Conservation (phyloP, 1,284 basidiomycete species). For the Trichosporon faecale region DNA sequence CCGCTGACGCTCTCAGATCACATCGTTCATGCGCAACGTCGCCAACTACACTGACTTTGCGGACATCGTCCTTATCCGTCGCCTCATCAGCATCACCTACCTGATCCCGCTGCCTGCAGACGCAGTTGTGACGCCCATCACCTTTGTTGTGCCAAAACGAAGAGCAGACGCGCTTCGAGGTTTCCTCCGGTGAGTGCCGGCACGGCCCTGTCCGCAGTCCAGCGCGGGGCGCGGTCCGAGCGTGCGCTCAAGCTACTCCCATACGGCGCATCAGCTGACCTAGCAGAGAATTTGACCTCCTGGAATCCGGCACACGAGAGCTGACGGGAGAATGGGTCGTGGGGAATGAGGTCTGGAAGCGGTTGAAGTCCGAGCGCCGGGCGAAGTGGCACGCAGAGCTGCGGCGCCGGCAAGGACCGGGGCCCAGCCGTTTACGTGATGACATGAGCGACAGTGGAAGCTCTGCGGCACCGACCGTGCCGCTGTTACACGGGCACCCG, state of each 20-base stretch:
- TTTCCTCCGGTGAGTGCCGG: conserved; percentile 32
- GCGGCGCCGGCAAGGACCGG: conserved; percentile 12
- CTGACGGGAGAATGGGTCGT: conserved; percentile 96
- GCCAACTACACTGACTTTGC: conserved; percentile 78
- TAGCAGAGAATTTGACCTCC: conserved; percentile 62
- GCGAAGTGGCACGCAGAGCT: conserved; percentile 36
- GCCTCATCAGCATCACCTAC: conserved; percentile 74
- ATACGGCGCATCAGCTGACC: conserved; percentile 4
- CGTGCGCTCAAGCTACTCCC: background rate
- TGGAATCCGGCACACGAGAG: conserved; percentile 74
- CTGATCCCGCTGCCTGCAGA: conserved; percentile 87
- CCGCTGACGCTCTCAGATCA: conserved; percentile 28
- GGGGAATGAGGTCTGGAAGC: conserved; percentile 82
- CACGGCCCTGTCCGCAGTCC: background rate
- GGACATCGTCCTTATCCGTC: conserved; percentile 77
- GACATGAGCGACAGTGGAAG: conserved; percentile 7
- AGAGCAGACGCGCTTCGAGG: conserved; percentile 58
- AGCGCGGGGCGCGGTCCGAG: background rate
- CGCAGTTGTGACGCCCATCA: conserved; percentile 91
- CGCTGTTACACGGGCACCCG: background rate
- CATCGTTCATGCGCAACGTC: conserved; percentile 72
- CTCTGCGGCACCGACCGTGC: conserved; percentile 1
- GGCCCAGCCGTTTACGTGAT: conserved; percentile 18
- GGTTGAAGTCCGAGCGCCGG: conserved; percentile 80
- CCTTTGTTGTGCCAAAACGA: conserved; percentile 81